Base-by-base conservation (phyloP, 345 rosid species). In the Hirschfeldia incana region DNA sequence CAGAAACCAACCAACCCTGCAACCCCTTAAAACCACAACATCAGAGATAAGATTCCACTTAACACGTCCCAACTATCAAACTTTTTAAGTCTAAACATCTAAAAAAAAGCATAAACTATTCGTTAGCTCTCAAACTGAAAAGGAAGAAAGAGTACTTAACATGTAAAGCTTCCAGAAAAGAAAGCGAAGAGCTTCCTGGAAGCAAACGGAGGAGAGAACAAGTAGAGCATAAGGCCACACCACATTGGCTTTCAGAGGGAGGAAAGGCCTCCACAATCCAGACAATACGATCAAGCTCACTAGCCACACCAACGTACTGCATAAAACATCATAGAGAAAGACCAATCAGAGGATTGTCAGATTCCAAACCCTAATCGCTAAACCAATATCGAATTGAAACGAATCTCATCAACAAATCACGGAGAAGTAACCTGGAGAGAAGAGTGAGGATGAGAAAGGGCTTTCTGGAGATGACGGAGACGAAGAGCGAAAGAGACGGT, bases 251-350 rank as follows among this genome's bases (percentile, higher is more conserved):
- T 87, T 88, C 72, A 95, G 82, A 75, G 99, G 99, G 78, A 95
- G 98, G 79, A 95, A 93, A 0, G 87, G 90, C 69, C 98, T 91
- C 99, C 98, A 93, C 5, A 90, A 1, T 13, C 90, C 98, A n/a
- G 98, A 91, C 61, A 93, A 85, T 81, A 86, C 77, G 63, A 95
- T 93, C 70, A 95, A 82, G 75, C 96, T 91, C 81, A 91, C 86
- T 61, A 95, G 94, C 99, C 98, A 95, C 53, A 95, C 75, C 74
- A 93, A 87, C n/a, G 93, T 87, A 83, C 98, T 94, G 83, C 88
- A 79, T 46, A 6, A 27, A 5, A 26, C 10, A 44, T 78, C 69
- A 51, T 8, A 57, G 28, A 17, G 61, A 17, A 28, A 55, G 60
- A 16, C 1, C 10, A 13, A 12, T 6, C 21, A 46, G 6, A 13